Conservation (phyloP, 2,329 filamentous ascomycete genomes). For the Ceratocystis albifundus region DNA sequence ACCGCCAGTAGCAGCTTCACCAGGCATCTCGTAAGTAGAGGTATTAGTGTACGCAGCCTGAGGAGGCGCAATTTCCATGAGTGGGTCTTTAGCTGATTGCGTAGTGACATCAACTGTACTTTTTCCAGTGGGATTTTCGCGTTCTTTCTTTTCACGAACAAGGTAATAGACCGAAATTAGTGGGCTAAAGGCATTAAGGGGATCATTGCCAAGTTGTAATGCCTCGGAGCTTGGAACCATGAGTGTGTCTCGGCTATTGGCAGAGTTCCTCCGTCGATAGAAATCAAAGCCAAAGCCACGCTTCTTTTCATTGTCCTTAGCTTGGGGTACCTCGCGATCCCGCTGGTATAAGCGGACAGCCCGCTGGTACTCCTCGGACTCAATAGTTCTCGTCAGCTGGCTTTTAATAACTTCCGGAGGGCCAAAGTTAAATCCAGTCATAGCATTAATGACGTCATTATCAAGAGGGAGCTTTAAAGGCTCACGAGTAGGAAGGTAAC, state of each 20-base stretch:
- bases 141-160: conserved; percentile 85
- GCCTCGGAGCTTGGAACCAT: conserved; percentile 75
- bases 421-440: conserved; percentile 98
- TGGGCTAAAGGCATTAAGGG: conserved; percentile 85
- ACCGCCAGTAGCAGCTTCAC: conserved; percentile 75
- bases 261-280: conserved; percentile 87
- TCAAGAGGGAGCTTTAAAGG: conserved; percentile 79
- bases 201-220: conserved; percentile 69
- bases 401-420: conserved; percentile 68
- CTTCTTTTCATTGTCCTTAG: conserved; percentile 63
- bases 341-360: conserved; percentile 61
- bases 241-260: conserved; percentile 77
- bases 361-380: conserved; percentile 86
- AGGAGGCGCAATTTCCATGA: conserved; percentile 69
- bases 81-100: conserved; percentile 35
- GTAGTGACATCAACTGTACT: conserved; percentile 28
- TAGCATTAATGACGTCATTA: conserved; percentile 69
- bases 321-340: conserved; percentile 50
- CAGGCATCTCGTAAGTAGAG: conserved; percentile 73
- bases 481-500: conserved; percentile 72
- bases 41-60: conserved; percentile 83
- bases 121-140: conserved; percentile 41
- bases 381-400: conserved; percentile 74
- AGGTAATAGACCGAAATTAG: conserved; percentile 90
- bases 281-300: conserved; percentile 88